Conservation (phyloP, 1,284 basidiomycete genomes). For the Pisolithus thermaeus region DNA sequence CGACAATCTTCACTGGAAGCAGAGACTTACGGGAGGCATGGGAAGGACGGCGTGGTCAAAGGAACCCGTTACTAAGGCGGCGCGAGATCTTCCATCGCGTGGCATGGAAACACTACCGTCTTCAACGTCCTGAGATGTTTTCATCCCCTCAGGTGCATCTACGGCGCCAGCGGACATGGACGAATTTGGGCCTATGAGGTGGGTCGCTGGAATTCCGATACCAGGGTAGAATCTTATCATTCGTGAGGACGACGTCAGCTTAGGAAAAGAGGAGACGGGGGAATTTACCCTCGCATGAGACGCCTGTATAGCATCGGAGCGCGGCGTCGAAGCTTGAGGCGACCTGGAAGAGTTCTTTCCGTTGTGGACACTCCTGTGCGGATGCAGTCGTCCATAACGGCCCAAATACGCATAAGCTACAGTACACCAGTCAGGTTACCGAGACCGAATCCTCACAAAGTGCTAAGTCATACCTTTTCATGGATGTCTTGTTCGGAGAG, state of each 20-base stretch:
- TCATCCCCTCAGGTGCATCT: slow-evolving; percentile 36
- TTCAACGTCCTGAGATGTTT: slow-evolving; percentile 3
- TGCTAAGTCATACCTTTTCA: slow-evolving; percentile 48
- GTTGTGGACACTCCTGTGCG: slow-evolving; percentile 77
- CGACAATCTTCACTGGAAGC: neutral
- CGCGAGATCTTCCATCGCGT: slow-evolving; percentile 22
- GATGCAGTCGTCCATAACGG: slow-evolving; percentile 93
- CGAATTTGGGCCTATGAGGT: slow-evolving; percentile 43
- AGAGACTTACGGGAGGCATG: slow-evolving; percentile 64
- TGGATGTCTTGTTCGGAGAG: slow-evolving; percentile 74
- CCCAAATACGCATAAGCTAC: slow-evolving; percentile 78
- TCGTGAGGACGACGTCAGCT: neutral
- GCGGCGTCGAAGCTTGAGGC: slow-evolving; percentile 71
- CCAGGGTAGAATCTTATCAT: slow-evolving; percentile 57
- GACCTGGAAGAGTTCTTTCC: slow-evolving; percentile 79
- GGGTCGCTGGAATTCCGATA: slow-evolving; percentile 36
- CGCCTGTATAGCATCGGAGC: slow-evolving; percentile 84
- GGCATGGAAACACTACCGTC: slow-evolving; percentile 3
- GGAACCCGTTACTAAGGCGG: slow-evolving; percentile 62
- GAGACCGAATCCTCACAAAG: neutral
- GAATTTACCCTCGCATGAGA: slow-evolving; percentile 75
- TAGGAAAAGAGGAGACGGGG: neutral
- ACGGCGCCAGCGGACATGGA: slow-evolving; percentile 23
- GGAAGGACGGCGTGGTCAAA: slow-evolving; percentile 82
- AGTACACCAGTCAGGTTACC: slow-evolving; percentile 2